Conservation (phyloP, 177 flowering plant species). For the Vitis hybrid region DNA sequence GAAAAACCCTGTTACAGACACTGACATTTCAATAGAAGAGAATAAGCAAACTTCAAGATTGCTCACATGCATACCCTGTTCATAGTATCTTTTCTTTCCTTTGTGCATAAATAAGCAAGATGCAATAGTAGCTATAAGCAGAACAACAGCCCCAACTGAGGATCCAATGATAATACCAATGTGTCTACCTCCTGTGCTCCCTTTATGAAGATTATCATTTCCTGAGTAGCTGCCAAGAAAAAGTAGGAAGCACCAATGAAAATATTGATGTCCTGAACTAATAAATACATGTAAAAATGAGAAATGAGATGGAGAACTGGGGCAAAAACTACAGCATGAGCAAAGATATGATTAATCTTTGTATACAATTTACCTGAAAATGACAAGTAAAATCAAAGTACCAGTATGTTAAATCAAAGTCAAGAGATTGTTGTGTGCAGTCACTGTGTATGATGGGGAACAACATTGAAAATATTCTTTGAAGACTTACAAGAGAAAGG, state of each 20-base stretch:
- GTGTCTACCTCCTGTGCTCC: conserved; percentile 28
- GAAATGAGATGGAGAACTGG: too few relatives aligned
- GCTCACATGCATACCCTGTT: conserved; percentile 44
- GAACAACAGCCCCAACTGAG: conserved; percentile 52
- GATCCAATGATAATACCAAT: conserved; percentile 46
- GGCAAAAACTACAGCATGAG: too few relatives aligned
- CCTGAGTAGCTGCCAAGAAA: conserved; percentile 63
- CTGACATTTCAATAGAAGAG: background rate
- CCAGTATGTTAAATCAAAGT: too few relatives aligned
- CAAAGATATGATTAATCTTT: too few relatives aligned
- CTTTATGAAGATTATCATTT: conserved; percentile 57
- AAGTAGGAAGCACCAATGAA: background rate
- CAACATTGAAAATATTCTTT: too few relatives aligned
- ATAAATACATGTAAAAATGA: too few relatives aligned
- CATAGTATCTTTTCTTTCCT: conserved; percentile 34
- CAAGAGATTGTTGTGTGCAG: too few relatives aligned
- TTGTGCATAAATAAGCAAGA: conserved; percentile 44
- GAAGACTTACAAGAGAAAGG: too few relatives aligned
- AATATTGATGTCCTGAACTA: background rate
- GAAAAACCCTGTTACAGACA: background rate
- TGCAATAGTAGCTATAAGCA: conserved; percentile 48
- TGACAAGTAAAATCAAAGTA: too few relatives aligned
- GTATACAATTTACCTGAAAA: too few relatives aligned
- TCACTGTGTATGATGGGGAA: too few relatives aligned
- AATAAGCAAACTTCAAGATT: background rate